These are phyloP conservation scores for Plasmodium knowlesi DNA, from an alignment of 169 alveolate species.

Conservation along the genomic window DNA sequence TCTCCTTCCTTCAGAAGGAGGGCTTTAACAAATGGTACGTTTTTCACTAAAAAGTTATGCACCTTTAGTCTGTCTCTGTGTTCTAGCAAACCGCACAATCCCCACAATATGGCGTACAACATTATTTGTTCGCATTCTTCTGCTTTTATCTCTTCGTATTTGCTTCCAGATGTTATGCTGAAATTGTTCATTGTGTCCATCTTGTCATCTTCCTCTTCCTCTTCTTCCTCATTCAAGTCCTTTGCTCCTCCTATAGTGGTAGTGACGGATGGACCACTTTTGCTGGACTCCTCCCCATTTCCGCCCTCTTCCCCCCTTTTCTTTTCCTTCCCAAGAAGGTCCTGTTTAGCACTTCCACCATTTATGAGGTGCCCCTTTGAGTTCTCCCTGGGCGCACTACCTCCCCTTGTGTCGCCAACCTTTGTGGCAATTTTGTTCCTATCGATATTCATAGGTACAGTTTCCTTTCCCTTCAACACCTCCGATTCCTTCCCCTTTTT, in stretches of 20 bases:
- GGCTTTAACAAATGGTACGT: constrained; percentile 30
- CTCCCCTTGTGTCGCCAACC: constrained; percentile 9
- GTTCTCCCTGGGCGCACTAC: background rate
- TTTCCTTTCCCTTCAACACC: constrained; percentile 5
- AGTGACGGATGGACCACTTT: background rate
- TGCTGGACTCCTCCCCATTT: background rate
- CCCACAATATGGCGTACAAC: constrained; percentile 70
- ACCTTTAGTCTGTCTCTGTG: constrained; percentile 45
- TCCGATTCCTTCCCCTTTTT: constrained; percentile 30
- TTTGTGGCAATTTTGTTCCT: background rate
- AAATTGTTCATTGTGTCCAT: constrained; percentile 15
- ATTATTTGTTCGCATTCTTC: constrained; percentile 76
- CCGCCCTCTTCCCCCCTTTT: constrained; percentile 13
- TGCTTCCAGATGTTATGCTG: constrained; percentile 6
- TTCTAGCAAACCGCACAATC: constrained; percentile 70
- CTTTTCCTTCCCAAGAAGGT: background rate
- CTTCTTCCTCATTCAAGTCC: background rate
- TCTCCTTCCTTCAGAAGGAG: background rate
- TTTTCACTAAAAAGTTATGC: constrained; percentile 48
- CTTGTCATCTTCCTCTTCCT: constrained; percentile 36
- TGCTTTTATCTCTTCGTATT: constrained; percentile 43
- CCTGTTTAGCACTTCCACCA: constrained; percentile 9
- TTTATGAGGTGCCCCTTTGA: constrained; percentile 10
- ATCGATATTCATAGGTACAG: background rate
- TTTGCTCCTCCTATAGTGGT: background rate